A percentile compares a stretch with the other conserved stretches of the same genome.
phyloP scores from a whole-genome alignment of 106 monocot genomes.

The Apostasia ramifera region DNA sequence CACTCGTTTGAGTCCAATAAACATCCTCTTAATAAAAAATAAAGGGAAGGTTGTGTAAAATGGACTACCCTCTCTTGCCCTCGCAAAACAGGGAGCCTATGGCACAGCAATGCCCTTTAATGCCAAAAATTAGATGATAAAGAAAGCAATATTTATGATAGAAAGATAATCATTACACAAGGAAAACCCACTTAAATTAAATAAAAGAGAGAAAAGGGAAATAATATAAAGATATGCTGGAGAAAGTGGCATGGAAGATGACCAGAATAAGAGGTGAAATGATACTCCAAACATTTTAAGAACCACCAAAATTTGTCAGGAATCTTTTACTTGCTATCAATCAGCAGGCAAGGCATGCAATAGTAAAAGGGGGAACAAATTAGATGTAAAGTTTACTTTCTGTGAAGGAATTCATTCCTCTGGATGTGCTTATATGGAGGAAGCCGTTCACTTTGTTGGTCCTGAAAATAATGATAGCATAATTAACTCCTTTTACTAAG shows the following conservation, averaged over 20 bases:
- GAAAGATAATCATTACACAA: not conserved
- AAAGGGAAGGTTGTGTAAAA: too few relatives aligned
- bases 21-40: too few relatives aligned
- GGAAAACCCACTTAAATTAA: not conserved
- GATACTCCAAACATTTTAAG: not conserved
- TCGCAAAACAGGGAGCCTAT: too few relatives aligned
- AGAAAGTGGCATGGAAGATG: too few relatives aligned
- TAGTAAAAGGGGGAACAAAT: not conserved
- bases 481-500: too few relatives aligned
- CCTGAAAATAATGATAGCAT: slow-evolving; percentile 22
- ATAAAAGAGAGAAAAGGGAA: too few relatives aligned
- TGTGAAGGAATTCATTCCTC: slow-evolving; percentile 70
- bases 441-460: slow-evolving; percentile 27
- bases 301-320: not conserved
- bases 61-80: too few relatives aligned
- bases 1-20: too few relatives aligned
- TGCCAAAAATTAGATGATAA: not conserved
- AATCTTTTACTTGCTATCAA: not conserved
- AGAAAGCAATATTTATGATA: slow-evolving; percentile 1
- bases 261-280: too few relatives aligned
- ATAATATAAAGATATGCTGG: too few relatives aligned
- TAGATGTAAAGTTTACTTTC: slow-evolving; percentile 54
- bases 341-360: not conserved
- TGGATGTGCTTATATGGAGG: slow-evolving; percentile 65
- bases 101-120: too few relatives aligned